Base-by-base conservation (phyloP, 2,329 filamentous ascomycete species). In the Microcyclospora pomicola region DNA sequence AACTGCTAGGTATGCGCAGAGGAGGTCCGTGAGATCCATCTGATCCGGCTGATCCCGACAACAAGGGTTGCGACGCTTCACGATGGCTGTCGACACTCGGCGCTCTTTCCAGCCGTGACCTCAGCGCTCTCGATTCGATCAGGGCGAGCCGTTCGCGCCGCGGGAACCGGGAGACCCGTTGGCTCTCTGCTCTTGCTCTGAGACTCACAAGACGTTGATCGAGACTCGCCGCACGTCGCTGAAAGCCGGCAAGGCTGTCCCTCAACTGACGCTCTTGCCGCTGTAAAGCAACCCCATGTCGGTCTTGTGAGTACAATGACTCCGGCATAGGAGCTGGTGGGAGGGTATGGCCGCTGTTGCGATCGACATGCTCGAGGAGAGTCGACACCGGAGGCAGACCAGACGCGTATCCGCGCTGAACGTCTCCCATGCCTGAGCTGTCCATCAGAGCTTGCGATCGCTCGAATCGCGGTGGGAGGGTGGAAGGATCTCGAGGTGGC, bases 361-460 rank as follows among this genome's bases (percentile, higher is more conserved):
- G 42, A 39, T 53, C 45, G 16, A 48, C 47, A 13, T 50, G 40
- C 42, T 56, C 53, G 14, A 57, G 45, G 31, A 57, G 40, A 9
- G 40, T 53, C 10, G 50, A 48, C 27, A 57, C 47, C 5, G 53
- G 46, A 10, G 54, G 53, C 9, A 57, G 49, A 27, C 51, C 48
- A 33, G 43, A 37, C 27, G 36, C 41, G 27, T 42, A 41, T 29
- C 39, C 46, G 19, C 19, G 19, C 19, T 24, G 19, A 24, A 24
- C 7, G 7, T 24, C 19, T 7, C 7, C 19, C 19, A 24, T 24
- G 19, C 19, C 19, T 4, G 19, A 7, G 4, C 19, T 7, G 4
- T 24, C 19, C 7, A 24, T 7, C 27, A 50, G 48, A 9, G 46
- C 35, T n/a, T 41, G 12, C 6, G 45, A 46, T 37, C 44, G 51